Conservation (phyloP, 495 filamentous ascomycete genomes). For the Xylaria intraflava region DNA sequence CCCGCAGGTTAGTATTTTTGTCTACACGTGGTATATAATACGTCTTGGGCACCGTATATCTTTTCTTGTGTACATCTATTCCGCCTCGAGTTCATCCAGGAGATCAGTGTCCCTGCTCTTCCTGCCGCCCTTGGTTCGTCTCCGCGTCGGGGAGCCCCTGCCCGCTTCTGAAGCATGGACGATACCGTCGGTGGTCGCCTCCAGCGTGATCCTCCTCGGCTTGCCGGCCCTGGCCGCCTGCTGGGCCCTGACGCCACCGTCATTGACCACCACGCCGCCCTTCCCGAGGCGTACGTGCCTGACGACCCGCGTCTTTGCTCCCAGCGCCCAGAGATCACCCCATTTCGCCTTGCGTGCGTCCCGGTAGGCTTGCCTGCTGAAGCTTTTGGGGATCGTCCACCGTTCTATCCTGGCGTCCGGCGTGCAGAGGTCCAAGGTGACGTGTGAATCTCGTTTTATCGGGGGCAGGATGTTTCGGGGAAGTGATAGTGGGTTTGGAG, state of each 20-base stretch:
- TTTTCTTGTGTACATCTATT: background rate
- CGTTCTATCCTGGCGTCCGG: constrained; percentile 81
- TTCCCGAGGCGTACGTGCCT: constrained; percentile 56
- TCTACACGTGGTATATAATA: background rate
- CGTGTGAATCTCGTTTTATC: constrained; percentile 79
- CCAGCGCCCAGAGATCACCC: constrained; percentile 95
- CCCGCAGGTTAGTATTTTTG: too few relatives aligned
- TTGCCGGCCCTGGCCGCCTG: constrained; percentile 19
- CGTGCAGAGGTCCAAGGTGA: constrained; percentile 87
- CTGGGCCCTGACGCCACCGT: constrained; percentile 39
- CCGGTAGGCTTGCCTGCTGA: constrained; percentile 70
- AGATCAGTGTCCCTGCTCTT: background rate
- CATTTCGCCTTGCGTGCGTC: constrained; percentile 86
- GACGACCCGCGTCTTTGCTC: constrained; percentile 73
- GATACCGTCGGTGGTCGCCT: constrained; percentile 28
- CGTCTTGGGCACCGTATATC: background rate
- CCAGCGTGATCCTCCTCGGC: constrained; percentile 30
- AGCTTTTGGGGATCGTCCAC: constrained; percentile 83
- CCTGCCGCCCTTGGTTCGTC: constrained; percentile 50
- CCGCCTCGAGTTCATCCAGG: constrained; percentile 4
- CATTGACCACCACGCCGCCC: constrained; percentile 26
- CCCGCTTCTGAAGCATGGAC: constrained; percentile 27
- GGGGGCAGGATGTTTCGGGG: constrained; percentile 74
- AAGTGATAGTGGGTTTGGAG: constrained; percentile 57
- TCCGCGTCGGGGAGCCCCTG: constrained; percentile 24